A percentile compares a stretch with the other conserved stretches of the same genome.
Evolutionary conservation across 768 basidiomycete species (phyloP).

Genomic region (Steccherinum ochraceum): DNA sequence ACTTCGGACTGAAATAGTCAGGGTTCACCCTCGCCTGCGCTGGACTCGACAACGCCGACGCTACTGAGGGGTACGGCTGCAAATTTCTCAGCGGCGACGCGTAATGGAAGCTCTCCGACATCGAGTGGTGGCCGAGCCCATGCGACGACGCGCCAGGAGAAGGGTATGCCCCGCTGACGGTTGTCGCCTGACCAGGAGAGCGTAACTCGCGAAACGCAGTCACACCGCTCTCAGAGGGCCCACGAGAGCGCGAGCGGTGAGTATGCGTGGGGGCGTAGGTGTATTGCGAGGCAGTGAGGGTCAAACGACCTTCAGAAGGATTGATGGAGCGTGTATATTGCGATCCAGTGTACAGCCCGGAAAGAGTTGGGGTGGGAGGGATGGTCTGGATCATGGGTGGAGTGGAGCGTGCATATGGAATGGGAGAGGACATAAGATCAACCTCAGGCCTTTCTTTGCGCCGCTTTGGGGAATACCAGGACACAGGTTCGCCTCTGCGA

Average conservation of each 20-base stretch:
- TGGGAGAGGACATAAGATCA: neutral
- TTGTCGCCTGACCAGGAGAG: neutral
- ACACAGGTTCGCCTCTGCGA: neutral
- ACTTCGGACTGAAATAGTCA: neutral
- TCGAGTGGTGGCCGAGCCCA: neutral
- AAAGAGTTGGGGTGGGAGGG: neutral
- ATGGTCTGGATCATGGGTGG: neutral
- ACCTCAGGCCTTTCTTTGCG: neutral
- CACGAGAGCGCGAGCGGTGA: neutral
- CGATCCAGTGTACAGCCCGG: neutral
- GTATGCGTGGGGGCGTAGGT: neutral
- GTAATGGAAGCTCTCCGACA: neutral
- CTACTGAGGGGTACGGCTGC: neutral
- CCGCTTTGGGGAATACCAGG: neutral
- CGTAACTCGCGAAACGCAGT: neutral
- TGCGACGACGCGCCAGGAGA: constrained; percentile 1
- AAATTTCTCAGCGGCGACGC: neutral
- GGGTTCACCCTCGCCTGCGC: neutral
- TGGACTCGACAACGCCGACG: neutral
- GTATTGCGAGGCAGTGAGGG: neutral
- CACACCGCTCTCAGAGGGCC: neutral
- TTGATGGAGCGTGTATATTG: neutral
- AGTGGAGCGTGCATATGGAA: neutral
- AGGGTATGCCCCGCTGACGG: neutral
- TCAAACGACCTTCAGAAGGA: neutral